A percentile compares a stretch with the other conserved stretches of the same genome.
These are phyloP conservation scores for Pleurotus sapidus DNA, from an alignment of 768 basidiomycete genomes.

Conservation along the genomic window DNA sequence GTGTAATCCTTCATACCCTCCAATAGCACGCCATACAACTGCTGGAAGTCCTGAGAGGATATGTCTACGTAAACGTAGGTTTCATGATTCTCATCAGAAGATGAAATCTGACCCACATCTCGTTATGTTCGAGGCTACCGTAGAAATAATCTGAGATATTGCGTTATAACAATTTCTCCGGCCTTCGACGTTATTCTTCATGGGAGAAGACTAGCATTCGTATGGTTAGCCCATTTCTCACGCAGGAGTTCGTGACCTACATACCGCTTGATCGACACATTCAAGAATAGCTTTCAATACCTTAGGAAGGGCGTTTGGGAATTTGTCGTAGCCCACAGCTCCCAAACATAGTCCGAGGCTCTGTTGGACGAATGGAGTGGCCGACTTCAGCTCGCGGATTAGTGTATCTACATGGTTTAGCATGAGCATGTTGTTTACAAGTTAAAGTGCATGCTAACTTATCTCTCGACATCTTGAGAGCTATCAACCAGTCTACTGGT, in stretches of 20 bases:
- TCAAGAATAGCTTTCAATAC: slow-evolving; percentile 59
- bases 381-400: slow-evolving; percentile 57
- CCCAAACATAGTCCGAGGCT: slow-evolving; percentile 72
- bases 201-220: slow-evolving; percentile 4
- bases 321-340: slow-evolving; percentile 57
- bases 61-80: slow-evolving; percentile 38
- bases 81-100: background rate
- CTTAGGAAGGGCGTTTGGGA: slow-evolving; percentile 51
- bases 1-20: slow-evolving; percentile 87
- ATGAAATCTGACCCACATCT: slow-evolving; percentile 36
- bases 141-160: slow-evolving; percentile 45
- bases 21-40: slow-evolving; percentile 56
- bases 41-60: slow-evolving; percentile 38
- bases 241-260: slow-evolving; percentile 31
- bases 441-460: slow-evolving; percentile 34
- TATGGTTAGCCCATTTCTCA: background rate
- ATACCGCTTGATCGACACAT: slow-evolving; percentile 44
- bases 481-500: slow-evolving; percentile 71
- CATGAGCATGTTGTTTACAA: slow-evolving; percentile 8
- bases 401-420: slow-evolving; percentile 37
- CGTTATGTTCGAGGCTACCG: slow-evolving; percentile 37
- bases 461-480: slow-evolving; percentile 67
- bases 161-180: slow-evolving; percentile 40
- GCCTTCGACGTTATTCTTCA: slow-evolving; percentile 33
- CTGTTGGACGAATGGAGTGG: slow-evolving; percentile 60